A percentile compares a stretch with the other conserved stretches of the same genome.
These are phyloP conservation scores for Malus hybrid DNA, from an alignment of 331 rosid species.

Conservation along the genomic window DNA sequence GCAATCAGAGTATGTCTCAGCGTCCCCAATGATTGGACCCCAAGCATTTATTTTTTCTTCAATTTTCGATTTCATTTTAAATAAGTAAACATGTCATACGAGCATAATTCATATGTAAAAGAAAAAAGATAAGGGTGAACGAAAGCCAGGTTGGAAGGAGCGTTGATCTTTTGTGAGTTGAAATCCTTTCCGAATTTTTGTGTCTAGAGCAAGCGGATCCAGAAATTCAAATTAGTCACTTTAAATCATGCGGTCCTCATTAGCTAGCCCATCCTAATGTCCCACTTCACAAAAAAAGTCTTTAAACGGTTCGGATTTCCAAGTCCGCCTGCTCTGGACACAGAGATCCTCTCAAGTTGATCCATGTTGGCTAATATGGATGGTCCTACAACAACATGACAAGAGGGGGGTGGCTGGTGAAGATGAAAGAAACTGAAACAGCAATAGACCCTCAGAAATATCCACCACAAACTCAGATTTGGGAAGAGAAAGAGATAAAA, in stretches of 20 bases:
- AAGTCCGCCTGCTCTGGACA: too few species aligned
- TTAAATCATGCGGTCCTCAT: too few species aligned
- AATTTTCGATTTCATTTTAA: too few species aligned
- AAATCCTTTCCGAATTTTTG: too few species aligned
- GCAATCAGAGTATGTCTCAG: too few species aligned
- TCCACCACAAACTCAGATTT: constrained; percentile 73
- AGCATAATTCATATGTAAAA: not conserved
- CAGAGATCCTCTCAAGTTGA: too few species aligned
- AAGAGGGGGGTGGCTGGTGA: constrained; percentile 6
- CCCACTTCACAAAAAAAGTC: too few species aligned
- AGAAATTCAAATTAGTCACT: fast-evolving
- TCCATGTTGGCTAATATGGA: not conserved
- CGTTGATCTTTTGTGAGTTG: too few species aligned
- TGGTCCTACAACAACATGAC: not conserved
- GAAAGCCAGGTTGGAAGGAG: not conserved
- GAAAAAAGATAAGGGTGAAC: not conserved
- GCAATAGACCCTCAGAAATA: constrained; percentile 15
- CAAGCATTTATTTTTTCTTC: too few species aligned
- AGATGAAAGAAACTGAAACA: constrained; percentile 37
- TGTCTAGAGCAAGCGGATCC: fast-evolving
- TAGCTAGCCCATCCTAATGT: too few species aligned
- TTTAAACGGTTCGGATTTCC: too few species aligned
- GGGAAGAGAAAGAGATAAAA: constrained; percentile 22
- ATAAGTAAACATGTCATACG: not conserved
- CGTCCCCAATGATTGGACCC: too few species aligned